Percentiles rank a stretch among this genome's conserved stretches.
phyloP scores from a whole-genome alignment of 805 yeast genomes.

The Schwanniomyces yamadae region DNA sequence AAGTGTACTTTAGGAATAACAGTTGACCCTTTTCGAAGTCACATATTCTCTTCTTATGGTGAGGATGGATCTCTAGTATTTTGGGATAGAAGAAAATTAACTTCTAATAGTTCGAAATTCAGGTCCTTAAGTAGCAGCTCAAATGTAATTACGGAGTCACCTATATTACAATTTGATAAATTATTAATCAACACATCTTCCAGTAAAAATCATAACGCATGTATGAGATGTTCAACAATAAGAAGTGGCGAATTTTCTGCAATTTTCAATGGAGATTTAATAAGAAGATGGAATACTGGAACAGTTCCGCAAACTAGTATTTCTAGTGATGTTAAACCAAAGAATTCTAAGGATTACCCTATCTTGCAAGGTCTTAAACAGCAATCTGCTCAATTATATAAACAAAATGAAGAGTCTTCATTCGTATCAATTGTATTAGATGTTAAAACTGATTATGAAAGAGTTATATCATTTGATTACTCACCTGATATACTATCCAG shows the following conservation, averaged over 20 bases:
- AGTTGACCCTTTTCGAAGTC: conserved; percentile 65
- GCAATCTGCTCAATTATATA: conserved; percentile 37
- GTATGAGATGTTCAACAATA: conserved; percentile 66
- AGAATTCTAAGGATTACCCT: conserved; percentile 8
- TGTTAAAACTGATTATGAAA: conserved; percentile 70
- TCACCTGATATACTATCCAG: conserved; percentile 50
- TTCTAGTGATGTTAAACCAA: conserved; percentile 1
- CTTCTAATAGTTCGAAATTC: conserved; percentile 20
- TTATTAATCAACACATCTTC: conserved; percentile 56
- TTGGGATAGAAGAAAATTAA: conserved; percentile 73
- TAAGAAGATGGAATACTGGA: conserved; percentile 80
- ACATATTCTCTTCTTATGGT: conserved; percentile 69
- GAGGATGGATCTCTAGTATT: conserved; percentile 84
- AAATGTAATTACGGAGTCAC: conserved; percentile 45
- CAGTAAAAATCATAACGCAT: conserved; percentile 58
- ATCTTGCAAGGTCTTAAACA: conserved; percentile 28
- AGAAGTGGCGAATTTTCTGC: conserved; percentile 75
- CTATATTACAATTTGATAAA: conserved; percentile 59
- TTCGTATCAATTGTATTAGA: conserved; percentile 79
- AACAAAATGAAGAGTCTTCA: conserved; percentile 51
- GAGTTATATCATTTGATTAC: conserved; percentile 85
- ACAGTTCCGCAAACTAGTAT: conserved; percentile 40
- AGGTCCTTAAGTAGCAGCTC: conserved; percentile 12
- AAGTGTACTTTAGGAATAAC: conserved; percentile 67
- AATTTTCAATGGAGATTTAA: conserved; percentile 70